phyloP scores from a whole-genome alignment of 2,329 filamentous ascomycete species.

The Aureobasidium leucospermi region DNA sequence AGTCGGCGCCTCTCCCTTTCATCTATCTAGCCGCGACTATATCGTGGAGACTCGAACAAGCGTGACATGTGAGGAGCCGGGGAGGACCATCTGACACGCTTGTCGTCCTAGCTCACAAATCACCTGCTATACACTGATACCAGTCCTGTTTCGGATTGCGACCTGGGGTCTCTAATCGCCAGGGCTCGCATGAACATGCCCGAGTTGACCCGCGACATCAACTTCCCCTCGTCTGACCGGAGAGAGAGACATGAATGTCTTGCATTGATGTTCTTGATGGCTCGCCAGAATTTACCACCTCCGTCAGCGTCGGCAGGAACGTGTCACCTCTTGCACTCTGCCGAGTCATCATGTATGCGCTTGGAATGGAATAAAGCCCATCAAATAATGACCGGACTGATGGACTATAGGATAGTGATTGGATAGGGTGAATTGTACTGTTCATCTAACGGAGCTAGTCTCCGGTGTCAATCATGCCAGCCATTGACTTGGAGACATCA shows the following conservation, averaged over 20 bases:
- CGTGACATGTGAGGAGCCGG: neutral
- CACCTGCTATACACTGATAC: conserved; percentile 6
- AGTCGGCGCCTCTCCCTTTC: neutral
- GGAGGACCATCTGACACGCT: neutral
- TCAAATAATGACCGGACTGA: too few species aligned
- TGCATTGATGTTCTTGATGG: neutral
- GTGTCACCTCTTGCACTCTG: too few species aligned
- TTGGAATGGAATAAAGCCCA: neutral
- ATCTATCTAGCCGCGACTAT: conserved; percentile 8
- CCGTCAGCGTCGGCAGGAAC: neutral
- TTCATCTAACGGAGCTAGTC: too few species aligned
- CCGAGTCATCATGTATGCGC: neutral
- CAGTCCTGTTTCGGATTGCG: neutral
- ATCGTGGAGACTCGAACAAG: neutral
- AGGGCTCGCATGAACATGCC: neutral
- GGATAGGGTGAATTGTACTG: too few species aligned
- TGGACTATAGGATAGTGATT: too few species aligned
- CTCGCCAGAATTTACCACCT: neutral
- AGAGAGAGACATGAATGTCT: neutral
- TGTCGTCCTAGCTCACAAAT: neutral
- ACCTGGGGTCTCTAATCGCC: neutral
- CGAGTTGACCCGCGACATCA: neutral
- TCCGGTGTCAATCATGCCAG: neutral
- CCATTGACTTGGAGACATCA: too few species aligned
- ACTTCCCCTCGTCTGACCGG: neutral